Base-by-base conservation (phyloP, 2,329 filamentous ascomycete genomes). In the Peltaster fructicola region DNA sequence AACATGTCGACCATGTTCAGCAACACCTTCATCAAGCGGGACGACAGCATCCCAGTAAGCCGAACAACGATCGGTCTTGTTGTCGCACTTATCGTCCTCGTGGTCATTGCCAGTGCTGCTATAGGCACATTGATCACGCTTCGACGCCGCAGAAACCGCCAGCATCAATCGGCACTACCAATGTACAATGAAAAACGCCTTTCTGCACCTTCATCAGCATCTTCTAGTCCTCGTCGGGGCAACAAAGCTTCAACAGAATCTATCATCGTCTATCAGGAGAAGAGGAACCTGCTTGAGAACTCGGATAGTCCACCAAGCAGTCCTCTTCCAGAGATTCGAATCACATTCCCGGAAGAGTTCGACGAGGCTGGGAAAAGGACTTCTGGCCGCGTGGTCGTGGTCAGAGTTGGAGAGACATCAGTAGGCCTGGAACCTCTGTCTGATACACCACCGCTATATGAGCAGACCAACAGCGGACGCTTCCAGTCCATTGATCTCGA, bases 401-500 rank as follows among this genome's bases (percentile, higher is more conserved):
- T 98, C 28, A 70, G 80, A 25, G 80, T 95, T 25, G 82, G 84
- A 34, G 88, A 95, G 37, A 75, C 70, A 33, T 75, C 79, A 23
- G 73, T 95, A 36, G 88, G 85, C 24, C 65, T 95, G 34, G 85
- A 92, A 55, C 85, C 84, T 27, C 67, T 90, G 37, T 50, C 63
- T 30, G 73, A 78, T 31, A 74, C 84, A 23, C 66, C 93, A 21
- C 85, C 88, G 6, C 79, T 84, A 9, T 95, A 95, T 49, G 74
- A 90, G 56, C 76, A 80, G 54, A 74, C 77, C 44, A 70, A 71
- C 49, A 67, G 69, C 32, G 41, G 41, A 23, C 69, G 81, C 38
- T 95, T 93, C 57, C 79, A 92, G 51, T 88, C 82, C 3, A 71
- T 98, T 41, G 85, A 98, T 50, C 77, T 98, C 50, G 79, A 95